Evolutionary conservation across 352 stramenopile species (phyloP).

Genomic region (Thraustochytrium striatum): DNA sequence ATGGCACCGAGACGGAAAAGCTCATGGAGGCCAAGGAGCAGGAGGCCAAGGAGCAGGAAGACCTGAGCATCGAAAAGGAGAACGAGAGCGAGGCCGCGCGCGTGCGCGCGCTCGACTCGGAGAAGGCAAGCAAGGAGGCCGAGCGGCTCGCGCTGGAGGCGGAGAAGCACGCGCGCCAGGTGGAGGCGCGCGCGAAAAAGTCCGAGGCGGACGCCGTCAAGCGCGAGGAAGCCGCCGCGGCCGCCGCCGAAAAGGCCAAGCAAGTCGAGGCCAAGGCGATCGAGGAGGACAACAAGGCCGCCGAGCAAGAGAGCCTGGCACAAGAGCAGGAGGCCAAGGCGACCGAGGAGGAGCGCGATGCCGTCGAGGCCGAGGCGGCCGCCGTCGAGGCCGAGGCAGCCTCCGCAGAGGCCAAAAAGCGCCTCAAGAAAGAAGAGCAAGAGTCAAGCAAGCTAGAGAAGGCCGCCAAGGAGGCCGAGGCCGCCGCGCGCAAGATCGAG

Average conservation of each 20-base stretch:
- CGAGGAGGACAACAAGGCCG: slow-evolving; percentile 39
- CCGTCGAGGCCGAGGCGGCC: slow-evolving; percentile 12
- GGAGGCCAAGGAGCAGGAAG: slow-evolving; percentile 49
- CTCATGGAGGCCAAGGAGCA: slow-evolving; percentile 47
- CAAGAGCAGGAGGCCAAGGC: slow-evolving; percentile 2
- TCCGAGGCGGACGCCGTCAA: not conserved
- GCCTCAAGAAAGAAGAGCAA: slow-evolving; percentile 17
- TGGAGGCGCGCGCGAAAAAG: not conserved
- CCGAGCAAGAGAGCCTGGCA: slow-evolving; percentile 30
- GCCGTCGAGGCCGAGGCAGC: slow-evolving; percentile 35
- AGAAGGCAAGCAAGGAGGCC: not conserved
- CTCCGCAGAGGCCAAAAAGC: slow-evolving; percentile 33
- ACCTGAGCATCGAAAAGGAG: slow-evolving; percentile 53
- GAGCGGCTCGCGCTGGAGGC: not conserved
- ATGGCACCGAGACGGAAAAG: slow-evolving; percentile 42
- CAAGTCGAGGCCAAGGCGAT: slow-evolving; percentile 23
- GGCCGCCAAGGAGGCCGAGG: slow-evolving; percentile 32
- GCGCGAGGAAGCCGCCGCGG: slow-evolving; percentile 7
- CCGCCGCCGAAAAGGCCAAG: slow-evolving; percentile 13
- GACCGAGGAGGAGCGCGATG: not conserved
- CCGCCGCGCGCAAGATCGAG: slow-evolving; percentile 36
- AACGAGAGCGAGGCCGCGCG: slow-evolving; percentile 55
- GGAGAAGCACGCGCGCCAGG: slow-evolving; percentile 3
- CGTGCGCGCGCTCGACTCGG: not conserved
- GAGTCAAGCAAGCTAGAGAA: slow-evolving; percentile 38